A percentile compares a stretch with the other conserved stretches of the same genome.
These are phyloP conservation scores for Pythium rhizo-oryzae DNA, from an alignment of 352 stramenopile species.

Conservation along the genomic window DNA sequence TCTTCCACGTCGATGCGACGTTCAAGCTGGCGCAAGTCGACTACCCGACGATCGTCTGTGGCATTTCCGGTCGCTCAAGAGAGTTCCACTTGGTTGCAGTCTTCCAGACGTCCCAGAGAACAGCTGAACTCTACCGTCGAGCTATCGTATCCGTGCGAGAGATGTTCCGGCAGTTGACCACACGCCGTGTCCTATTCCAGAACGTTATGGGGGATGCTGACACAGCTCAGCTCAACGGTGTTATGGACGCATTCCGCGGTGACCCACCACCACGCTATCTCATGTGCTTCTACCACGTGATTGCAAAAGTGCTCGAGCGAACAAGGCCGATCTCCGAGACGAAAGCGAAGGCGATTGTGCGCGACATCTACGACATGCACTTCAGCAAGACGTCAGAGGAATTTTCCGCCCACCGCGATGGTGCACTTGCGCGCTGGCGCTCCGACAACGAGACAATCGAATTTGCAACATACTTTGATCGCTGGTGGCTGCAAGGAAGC, in stretches of 20 bases:
- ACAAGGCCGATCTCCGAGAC: constrained; percentile 12
- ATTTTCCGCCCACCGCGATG: background rate
- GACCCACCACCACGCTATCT: constrained; percentile 7
- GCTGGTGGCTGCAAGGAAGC: constrained; percentile 10
- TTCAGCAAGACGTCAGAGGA: constrained; percentile 11
- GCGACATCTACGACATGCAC: constrained; percentile 31
- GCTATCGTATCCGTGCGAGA: background rate
- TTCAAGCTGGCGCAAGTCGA: constrained; percentile 18
- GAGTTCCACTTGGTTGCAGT: constrained; percentile 13
- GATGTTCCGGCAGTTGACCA: background rate
- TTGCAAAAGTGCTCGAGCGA: constrained; percentile 22
- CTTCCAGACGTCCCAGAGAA: constrained; percentile 16
- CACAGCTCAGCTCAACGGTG: constrained; percentile 25
- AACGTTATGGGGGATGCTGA: constrained; percentile 27
- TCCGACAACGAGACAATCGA: background rate
- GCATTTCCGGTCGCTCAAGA: constrained; percentile 1
- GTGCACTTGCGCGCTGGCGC: constrained; percentile 1
- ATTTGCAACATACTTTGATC: constrained; percentile 22
- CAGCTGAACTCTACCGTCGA: background rate
- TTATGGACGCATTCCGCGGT: constrained; percentile 7
- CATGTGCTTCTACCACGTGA: constrained; percentile 32
- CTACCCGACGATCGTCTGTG: constrained; percentile 15
- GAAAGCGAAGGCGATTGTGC: constrained; percentile 1
- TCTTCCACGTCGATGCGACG: constrained; percentile 18
- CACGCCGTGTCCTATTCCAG: background rate